phyloP scores from a whole-genome alignment of 768 basidiomycete genomes.

The Tylopilus felleus region DNA sequence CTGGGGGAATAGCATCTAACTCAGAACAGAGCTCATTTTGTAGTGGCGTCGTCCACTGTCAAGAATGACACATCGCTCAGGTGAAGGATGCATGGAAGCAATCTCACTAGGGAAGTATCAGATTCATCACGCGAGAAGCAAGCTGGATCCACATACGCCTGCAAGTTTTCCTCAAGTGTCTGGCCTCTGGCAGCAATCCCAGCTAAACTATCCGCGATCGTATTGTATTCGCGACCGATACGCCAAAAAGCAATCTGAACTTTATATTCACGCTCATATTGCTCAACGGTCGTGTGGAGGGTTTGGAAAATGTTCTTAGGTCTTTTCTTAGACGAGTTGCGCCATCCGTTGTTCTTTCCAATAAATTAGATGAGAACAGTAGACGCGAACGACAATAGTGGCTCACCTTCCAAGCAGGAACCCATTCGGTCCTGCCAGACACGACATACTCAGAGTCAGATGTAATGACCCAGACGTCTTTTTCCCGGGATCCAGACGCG shows the following conservation, averaged over 20 bases:
- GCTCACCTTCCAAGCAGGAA: constrained; percentile 3
- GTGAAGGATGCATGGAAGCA: background rate
- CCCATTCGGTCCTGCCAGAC: background rate
- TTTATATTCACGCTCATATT: background rate
- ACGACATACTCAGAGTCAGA: constrained; percentile 3
- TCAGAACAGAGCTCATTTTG: too few species aligned
- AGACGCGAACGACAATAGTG: background rate
- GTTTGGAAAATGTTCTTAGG: constrained; percentile 2
- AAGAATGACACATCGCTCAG: too few species aligned
- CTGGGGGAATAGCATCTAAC: too few species aligned
- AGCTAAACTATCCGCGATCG: background rate
- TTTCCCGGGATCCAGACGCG: background rate
- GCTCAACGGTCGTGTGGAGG: background rate
- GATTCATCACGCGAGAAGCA: too few species aligned
- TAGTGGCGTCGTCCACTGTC: too few species aligned
- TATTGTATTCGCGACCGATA: background rate
- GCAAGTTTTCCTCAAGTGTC: background rate
- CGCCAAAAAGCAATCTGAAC: background rate
- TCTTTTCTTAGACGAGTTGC: background rate
- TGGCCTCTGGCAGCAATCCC: background rate
- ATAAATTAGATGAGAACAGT: background rate
- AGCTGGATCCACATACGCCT: too few species aligned
- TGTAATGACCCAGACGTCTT: background rate
- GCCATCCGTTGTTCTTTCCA: background rate
- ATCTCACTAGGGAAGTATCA: too few species aligned